Base-by-base conservation (phyloP, 345 rosid genomes). In the Fremontodendron californicum region DNA sequence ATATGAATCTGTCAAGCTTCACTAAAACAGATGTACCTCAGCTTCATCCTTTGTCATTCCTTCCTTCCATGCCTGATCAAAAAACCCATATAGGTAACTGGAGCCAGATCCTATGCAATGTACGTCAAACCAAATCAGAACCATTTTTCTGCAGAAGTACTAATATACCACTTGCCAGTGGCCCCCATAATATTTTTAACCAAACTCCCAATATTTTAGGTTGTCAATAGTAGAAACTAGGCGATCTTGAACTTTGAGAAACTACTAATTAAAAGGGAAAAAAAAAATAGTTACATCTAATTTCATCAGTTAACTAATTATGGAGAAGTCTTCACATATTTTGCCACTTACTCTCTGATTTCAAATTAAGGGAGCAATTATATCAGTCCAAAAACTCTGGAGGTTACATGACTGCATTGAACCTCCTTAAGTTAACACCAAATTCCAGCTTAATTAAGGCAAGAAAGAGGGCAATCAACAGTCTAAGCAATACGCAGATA, bases 21-120 rank as follows among this genome's bases (percentile, higher is more conserved):
- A 67, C 27, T 4, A 15, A 75, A 18, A 40, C 15, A 57, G 1
- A 64, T 42, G 75, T 87, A 94, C 99, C 99, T 94, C 97, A 8
- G 99, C 99, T 87, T 96, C 99, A 25, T 96, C 98, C 85, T 89
- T 85, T 73, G 93, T 94, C 98, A 96, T 92, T 77, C 92, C 90
- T 65, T 94, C 99, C 79, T 83, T 96, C 99, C 99, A 96, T 7
- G 85, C 97, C 81, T 94, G 98, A 82, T 96, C 99, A 64, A 94
- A 94, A 84, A 96, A 96, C 18, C 99, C 98, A 68, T 96, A 96
- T 40, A 94, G 85, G 76, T 96, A 96, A 77, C 94, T 89, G 27
- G 99, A 96, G 23, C 99, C 98, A 84, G 98, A 92, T 51, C 98
- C 99, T 96, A 85, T 21, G 55, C 80, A 72, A 48, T 42, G 33